phyloP scores from a whole-genome alignment of 352 stramenopile genomes.

The Phytophthora pinifolia region DNA sequence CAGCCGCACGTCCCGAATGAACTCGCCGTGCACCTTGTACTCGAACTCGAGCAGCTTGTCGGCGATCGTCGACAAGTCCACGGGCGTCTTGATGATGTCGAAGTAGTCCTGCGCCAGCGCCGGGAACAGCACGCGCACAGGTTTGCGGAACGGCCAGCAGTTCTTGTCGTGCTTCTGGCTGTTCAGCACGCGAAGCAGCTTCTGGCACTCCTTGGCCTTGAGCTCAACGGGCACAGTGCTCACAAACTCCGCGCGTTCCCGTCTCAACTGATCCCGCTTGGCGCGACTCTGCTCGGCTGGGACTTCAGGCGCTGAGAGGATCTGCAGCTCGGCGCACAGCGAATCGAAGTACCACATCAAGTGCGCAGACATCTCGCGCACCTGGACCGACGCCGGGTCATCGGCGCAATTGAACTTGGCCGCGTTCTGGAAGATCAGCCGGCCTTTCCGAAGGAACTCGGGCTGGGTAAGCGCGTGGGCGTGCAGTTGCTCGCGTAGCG shows the following conservation, averaged over 20 bases:
- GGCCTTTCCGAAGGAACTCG: conserved; percentile 75
- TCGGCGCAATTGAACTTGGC: conserved; percentile 78
- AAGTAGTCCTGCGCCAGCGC: conserved; percentile 75
- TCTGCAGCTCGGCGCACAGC: conserved; percentile 67
- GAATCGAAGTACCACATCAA: conserved; percentile 87
- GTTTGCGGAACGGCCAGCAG: conserved; percentile 85
- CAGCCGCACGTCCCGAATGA: conserved; percentile 75
- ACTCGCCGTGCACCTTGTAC: conserved; percentile 84
- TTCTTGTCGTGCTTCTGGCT: conserved; percentile 89
- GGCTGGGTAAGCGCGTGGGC: conserved; percentile 42
- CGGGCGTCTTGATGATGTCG: conserved; percentile 78
- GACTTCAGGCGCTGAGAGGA: conserved; percentile 26
- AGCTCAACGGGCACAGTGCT: conserved; percentile 61
- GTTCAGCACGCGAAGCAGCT: conserved; percentile 76
- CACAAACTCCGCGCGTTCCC: conserved; percentile 57
- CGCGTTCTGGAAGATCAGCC: conserved; percentile 83
- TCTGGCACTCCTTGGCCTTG: conserved; percentile 83
- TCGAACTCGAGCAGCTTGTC: conserved; percentile 67
- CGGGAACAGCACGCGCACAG: conserved; percentile 74
- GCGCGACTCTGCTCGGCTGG: conserved; percentile 25
- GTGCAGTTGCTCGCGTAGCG: conserved; percentile 65
- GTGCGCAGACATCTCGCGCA: conserved; percentile 81
- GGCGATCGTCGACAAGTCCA: conserved; percentile 75
- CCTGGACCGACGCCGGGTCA: conserved; percentile 66
- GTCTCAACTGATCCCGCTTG: conserved; percentile 48